Evolutionary conservation across 2,329 filamentous ascomycete species (phyloP), one percentile per base, ranked within the genome.

Genomic region (Claviceps sp.): DNA sequence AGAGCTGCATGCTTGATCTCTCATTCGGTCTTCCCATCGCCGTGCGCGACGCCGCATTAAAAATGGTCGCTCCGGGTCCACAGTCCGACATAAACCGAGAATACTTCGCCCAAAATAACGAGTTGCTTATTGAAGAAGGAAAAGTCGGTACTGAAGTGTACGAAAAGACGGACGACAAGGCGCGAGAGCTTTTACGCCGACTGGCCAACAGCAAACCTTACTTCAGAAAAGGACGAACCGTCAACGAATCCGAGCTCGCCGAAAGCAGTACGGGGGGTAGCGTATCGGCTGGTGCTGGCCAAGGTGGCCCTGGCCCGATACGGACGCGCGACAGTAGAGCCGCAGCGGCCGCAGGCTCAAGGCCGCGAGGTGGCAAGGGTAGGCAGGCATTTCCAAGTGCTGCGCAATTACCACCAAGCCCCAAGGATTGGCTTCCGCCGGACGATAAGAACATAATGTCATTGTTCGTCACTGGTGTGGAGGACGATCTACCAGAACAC

Each of bases 1-100:
- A 98, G 73, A 91, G 85, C 71, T 98, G 93, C 74, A 97, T 97
- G 89, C 84, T 98, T 50, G 93, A 98, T 76, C 73, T 98, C 55
- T 91, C 88, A 13, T 98, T 97, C 64, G 94, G 93, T 24, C 75
- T 98, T 30, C 93, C 93, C 11, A 95, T 98, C 63, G 87, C 90
- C 14, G 87, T 98, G 54, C 83, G 93, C 64, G 93, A 98, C 73
- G 93, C 93, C 3, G 93, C 94, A 5, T 76, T 98, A 57, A 97
- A 97, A 74, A 95, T 98, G 86, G 87, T 97, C 43, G 90, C 91
- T 0, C 90, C 93, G 0, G 93, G 93, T 0, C 93, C 93, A 0
- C 81, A 89, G 57, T 95, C 88, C 65, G 85, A 87, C 52, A 88
- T 98, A 68, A 98, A 98, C 71, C 76, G 93, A 60, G 90, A 98